Evolutionary conservation across 768 basidiomycete genomes (phyloP), one percentile per base, ranked within the genome.

Genomic region (Boletus insuetus): DNA sequence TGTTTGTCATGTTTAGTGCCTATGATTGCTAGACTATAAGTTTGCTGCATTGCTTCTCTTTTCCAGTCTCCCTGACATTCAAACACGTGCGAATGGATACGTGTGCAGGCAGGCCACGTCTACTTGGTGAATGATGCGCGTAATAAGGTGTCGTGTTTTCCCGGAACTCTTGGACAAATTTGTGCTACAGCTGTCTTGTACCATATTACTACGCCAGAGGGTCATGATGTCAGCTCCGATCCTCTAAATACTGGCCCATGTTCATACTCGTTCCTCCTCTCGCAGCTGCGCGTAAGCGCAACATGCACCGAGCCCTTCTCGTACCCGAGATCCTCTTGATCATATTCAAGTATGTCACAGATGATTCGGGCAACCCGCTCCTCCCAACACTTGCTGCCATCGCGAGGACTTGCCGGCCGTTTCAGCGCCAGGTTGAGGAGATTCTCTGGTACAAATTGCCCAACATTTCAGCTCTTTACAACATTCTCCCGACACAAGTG

Each of bases 341-440:
- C 46, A 56, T 67, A 49, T 64, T 66, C 59, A 53, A 53, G 26
- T 35, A 47, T 39, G 26, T 67, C 40, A 56, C 57, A 10, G 56
- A 67, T 39, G 56, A 51, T 48, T 38, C 41, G 10, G 65, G 62
- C 47, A 34, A 56, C 22, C 59, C 56, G 13, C 38, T 51, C 37
- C 53, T 59, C 31, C 39, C 60, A n/a, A 54, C 61, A 9, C 66
- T 70, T 22, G 59, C 55, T 3, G 62, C 58, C 37, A 40, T 70
- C 31, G 69, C 69, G 22, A 69, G 69, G 49, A 67, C 68, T 13
- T 69, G 67, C 47, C 59, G 49, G 16, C 38, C 22, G 13, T 69
- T 70, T 47, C 56, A 58, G 43, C 35, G 45, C 19, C 44, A 51
- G 2, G 68, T 55, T 7, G 64, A 69, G 20, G 60, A 44, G 38